Evolutionary conservation across 179 eudicot genomes (phyloP).

Genomic region (Corrigiola litoralis): DNA sequence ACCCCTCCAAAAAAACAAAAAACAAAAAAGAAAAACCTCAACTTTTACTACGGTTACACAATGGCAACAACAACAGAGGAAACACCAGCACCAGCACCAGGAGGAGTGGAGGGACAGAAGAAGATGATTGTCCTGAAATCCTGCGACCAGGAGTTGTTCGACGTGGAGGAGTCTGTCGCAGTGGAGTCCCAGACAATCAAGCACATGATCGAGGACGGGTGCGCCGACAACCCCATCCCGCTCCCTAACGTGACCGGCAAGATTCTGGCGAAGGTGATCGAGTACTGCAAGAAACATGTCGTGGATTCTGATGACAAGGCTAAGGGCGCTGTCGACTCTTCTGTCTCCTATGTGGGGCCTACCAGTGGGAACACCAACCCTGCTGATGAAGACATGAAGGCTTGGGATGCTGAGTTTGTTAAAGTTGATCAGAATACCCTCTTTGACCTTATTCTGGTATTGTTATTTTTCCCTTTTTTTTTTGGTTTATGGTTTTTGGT

Average conservation of each 20-base stretch:
- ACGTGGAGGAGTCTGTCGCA: constrained; percentile 37
- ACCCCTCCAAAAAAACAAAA: background rate
- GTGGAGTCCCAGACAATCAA: constrained; percentile 54
- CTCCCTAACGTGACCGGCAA: constrained; percentile 46
- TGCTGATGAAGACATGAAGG: constrained; percentile 33
- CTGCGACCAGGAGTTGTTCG: constrained; percentile 43
- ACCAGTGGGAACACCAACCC: background rate
- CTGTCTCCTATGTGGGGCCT: background rate
- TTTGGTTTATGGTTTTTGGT: background rate
- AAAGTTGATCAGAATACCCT: constrained; percentile 49
- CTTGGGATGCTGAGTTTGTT: constrained; percentile 43
- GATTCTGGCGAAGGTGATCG: constrained; percentile 50
- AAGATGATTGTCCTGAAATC: constrained; percentile 30
- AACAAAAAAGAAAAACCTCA: background rate
- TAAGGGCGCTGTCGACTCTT: background rate
- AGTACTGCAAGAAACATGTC: constrained; percentile 57
- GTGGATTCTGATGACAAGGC: constrained; percentile 15
- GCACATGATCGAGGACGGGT: constrained; percentile 53
- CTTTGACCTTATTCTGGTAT: constrained; percentile 53
- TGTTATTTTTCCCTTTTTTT: background rate
- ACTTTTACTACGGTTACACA: background rate
- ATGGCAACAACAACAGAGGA: constrained; percentile 1
- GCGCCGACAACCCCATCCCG: constrained; percentile 44
- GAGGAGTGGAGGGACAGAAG: too few species aligned
- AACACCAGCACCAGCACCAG: background rate